Evolutionary conservation across 371 early-diverging fungal genomes (phyloP).

Genomic region (Mucor sp.): DNA sequence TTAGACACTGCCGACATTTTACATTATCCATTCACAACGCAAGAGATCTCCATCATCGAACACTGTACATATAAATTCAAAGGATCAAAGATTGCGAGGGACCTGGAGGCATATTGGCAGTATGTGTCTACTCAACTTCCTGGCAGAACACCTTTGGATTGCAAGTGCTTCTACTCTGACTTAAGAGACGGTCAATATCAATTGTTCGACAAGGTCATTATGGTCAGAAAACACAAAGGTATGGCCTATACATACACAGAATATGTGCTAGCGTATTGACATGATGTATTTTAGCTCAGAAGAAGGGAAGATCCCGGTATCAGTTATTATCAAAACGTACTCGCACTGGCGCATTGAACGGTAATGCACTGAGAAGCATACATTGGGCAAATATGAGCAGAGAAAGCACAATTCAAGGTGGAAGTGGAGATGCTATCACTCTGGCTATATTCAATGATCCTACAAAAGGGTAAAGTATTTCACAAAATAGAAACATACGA

Average conservation of each 20-base stretch:
- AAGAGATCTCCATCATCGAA: not conserved
- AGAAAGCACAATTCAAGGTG: constrained; percentile 29
- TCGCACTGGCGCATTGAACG: not conserved
- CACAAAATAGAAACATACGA: not conserved
- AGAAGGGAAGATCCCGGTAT: not conserved
- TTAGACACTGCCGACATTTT: constrained; percentile 34
- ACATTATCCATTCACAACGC: constrained; percentile 38
- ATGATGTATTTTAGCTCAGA: not conserved
- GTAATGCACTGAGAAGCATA: constrained; percentile 2
- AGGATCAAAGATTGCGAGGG: not conserved
- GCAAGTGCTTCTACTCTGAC: constrained; percentile 31
- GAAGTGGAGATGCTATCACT: constrained; percentile 44
- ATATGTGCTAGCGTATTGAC: too few species aligned
- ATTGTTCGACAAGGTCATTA: constrained; percentile 13
- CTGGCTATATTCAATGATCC: constrained; percentile 24
- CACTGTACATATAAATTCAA: not conserved
- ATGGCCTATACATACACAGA: not conserved
- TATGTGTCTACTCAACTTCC: constrained; percentile 25
- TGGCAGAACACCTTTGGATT: constrained; percentile 32
- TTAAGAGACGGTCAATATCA: not conserved
- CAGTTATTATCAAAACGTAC: constrained; percentile 5
- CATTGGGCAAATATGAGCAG: constrained; percentile 24
- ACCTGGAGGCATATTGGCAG: constrained; percentile 21
- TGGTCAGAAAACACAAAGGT: constrained; percentile 21
- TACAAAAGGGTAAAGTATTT: constrained; percentile 4